phyloP scores from a whole-genome alignment of 768 basidiomycete genomes.

The Mycena latifolia region DNA sequence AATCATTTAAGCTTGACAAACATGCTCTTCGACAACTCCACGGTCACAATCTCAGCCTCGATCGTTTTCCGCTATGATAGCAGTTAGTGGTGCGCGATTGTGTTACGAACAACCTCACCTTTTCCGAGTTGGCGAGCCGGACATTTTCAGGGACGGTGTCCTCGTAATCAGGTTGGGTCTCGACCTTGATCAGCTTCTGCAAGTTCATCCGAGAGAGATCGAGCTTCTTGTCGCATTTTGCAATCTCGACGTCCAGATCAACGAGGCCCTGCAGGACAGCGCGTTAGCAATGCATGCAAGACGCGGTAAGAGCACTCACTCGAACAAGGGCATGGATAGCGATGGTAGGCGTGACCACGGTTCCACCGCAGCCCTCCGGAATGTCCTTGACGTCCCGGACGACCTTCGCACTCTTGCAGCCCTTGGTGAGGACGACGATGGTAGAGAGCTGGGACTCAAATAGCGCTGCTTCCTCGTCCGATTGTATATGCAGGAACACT shows the following conservation, averaged over 20 bases:
- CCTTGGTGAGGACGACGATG: conserved; percentile 88
- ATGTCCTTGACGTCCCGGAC: conserved; percentile 75
- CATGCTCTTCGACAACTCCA: conserved; percentile 80
- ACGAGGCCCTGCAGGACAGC: conserved; percentile 78
- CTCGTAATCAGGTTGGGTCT: conserved; percentile 82
- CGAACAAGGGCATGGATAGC: conserved; percentile 88
- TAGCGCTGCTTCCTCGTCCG: conserved; percentile 70
- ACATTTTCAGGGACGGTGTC: conserved; percentile 86
- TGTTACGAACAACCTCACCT: conserved; percentile 61
- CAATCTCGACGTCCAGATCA: conserved; percentile 88
- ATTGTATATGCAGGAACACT: conserved; percentile 86
- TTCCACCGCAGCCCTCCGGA: conserved; percentile 90
- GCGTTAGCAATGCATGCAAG: not conserved
- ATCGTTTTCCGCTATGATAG: conserved; percentile 74
- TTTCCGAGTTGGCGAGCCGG: conserved; percentile 80
- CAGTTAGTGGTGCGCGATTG: conserved; percentile 9
- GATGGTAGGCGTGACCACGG: conserved; percentile 80
- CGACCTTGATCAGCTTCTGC: conserved; percentile 82
- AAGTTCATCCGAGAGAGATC: conserved; percentile 76
- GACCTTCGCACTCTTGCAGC: conserved; percentile 82
- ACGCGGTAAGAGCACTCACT: conserved; percentile 56
- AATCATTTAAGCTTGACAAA: conserved; percentile 73
- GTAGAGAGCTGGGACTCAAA: conserved; percentile 82
- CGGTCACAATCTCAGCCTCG: conserved; percentile 83
- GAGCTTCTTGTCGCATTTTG: conserved; percentile 92